Evolutionary conservation across 2,329 filamentous ascomycete species (phyloP).

Genomic region (Neofusicoccum laricinum): DNA sequence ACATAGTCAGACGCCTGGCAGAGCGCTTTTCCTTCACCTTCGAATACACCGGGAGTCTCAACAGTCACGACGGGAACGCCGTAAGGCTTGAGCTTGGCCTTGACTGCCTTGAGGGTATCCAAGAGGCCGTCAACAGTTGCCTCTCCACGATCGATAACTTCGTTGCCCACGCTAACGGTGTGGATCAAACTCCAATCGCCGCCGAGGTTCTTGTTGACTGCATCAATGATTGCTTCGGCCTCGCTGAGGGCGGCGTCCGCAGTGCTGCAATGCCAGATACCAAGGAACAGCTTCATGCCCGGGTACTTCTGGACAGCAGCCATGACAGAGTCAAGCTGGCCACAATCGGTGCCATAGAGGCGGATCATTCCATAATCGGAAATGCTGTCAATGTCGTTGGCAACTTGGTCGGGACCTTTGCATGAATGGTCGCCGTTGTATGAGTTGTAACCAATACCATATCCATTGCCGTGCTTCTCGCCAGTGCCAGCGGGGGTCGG

Average conservation of each 20-base stretch:
- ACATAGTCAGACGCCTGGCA: constrained; percentile 75
- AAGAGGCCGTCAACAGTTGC: constrained; percentile 54
- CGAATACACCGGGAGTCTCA: constrained; percentile 70
- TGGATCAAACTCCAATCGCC: constrained; percentile 67
- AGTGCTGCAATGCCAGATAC: constrained; percentile 60
- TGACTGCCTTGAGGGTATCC: constrained; percentile 56
- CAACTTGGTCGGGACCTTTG: constrained; percentile 63
- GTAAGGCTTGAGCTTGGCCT: constrained; percentile 62
- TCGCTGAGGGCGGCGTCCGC: constrained; percentile 42
- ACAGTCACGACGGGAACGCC: constrained; percentile 72
- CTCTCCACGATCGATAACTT: constrained; percentile 61
- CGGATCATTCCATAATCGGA: constrained; percentile 65
- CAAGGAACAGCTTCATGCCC: constrained; percentile 69
- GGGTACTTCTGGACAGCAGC: constrained; percentile 57
- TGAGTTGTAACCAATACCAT: constrained; percentile 11
- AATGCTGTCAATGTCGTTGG: constrained; percentile 60
- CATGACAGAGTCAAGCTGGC: constrained; percentile 63
- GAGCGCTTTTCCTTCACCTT: constrained; percentile 57
- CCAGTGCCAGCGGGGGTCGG: background rate
- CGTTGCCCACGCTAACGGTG: constrained; percentile 77
- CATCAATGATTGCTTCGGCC: constrained; percentile 59
- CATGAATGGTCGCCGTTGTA: constrained; percentile 44
- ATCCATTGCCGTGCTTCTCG: background rate
- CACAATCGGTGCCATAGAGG: constrained; percentile 77
- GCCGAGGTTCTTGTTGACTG: constrained; percentile 37